These are phyloP conservation scores for Petunia hybrid DNA, from an alignment of 305 asterid genomes.

Conservation along the genomic window DNA sequence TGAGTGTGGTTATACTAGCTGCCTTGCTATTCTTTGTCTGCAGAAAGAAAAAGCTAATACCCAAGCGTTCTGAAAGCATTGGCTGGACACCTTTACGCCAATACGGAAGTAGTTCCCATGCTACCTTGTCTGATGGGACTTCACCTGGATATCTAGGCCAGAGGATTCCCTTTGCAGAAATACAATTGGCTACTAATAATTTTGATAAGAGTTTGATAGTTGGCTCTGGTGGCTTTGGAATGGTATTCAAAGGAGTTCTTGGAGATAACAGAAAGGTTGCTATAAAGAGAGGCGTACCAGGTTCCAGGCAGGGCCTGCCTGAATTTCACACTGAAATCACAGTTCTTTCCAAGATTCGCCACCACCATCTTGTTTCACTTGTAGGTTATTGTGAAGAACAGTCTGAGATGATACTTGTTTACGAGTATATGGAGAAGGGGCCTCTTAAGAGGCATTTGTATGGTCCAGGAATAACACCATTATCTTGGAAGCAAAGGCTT, in stretches of 20 bases:
- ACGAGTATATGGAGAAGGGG: conserved; percentile 89
- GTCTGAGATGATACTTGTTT: conserved; percentile 90
- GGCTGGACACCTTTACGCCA: conserved; percentile 72
- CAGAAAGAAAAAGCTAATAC: conserved; percentile 46
- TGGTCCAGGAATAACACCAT: conserved; percentile 56
- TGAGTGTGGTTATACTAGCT: conserved; percentile 37
- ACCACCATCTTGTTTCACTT: conserved; percentile 85
- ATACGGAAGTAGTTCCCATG: conserved; percentile 61
- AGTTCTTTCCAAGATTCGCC: conserved; percentile 82
- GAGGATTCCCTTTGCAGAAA: conserved; percentile 70
- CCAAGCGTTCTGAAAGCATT: conserved; percentile 57
- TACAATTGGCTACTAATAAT: conserved; percentile 70
- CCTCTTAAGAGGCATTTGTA: conserved; percentile 73
- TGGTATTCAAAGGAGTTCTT: conserved; percentile 71
- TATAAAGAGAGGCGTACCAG: conserved; percentile 80
- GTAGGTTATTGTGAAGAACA: conserved; percentile 92
- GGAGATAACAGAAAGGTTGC: conserved; percentile 75
- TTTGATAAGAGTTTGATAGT: conserved; percentile 71
- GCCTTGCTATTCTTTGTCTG: conserved; percentile 45
- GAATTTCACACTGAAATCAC: conserved; percentile 87
- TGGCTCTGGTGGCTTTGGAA: conserved; percentile 93
- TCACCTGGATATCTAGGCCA: conserved; percentile 66
- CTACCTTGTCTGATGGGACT: conserved; percentile 56
- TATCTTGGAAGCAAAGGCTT: conserved; percentile 88
- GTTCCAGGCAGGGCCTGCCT: conserved; percentile 88